Evolutionary conservation across 805 yeast species (phyloP).

Genomic region (Cyberlindnera maritima): DNA sequence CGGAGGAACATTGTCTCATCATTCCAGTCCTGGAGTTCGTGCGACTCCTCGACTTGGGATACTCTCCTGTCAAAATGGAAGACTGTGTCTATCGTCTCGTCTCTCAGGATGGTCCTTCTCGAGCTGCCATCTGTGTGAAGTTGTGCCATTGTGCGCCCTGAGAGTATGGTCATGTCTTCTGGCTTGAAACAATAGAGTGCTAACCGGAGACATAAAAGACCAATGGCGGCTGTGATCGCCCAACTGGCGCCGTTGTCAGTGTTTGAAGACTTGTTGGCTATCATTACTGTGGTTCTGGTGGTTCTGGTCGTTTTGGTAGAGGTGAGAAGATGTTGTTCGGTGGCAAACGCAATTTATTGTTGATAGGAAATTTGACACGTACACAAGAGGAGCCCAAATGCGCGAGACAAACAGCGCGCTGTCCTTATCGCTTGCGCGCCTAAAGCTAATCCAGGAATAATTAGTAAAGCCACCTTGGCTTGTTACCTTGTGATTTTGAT

Average conservation of each 20-base stretch:
- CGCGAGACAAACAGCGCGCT: neutral
- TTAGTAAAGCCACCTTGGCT: too few species aligned
- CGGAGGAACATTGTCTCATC: constrained; percentile 8
- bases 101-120: neutral
- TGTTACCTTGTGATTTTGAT: too few species aligned
- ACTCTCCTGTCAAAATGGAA: constrained; percentile 1
- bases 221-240: constrained; percentile 7
- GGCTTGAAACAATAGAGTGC: constrained; percentile 10
- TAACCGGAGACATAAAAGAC: constrained; percentile 7
- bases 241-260: constrained; percentile 1
- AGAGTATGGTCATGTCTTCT: neutral
- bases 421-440: neutral
- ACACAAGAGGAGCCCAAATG: neutral
- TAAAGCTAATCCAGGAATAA: too few species aligned
- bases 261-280: neutral
- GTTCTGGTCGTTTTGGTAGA: too few species aligned
- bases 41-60: neutral
- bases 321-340: neutral
- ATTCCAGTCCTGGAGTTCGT: constrained; percentile 5
- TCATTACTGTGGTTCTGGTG: neutral
- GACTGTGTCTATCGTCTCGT: neutral
- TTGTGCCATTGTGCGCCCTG: constrained; percentile 3
- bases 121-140: neutral
- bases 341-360: neutral
- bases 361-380: neutral